These are phyloP conservation scores for Angomonas ambiguus DNA, from an alignment of 208 protist species.

Conservation along the genomic window DNA sequence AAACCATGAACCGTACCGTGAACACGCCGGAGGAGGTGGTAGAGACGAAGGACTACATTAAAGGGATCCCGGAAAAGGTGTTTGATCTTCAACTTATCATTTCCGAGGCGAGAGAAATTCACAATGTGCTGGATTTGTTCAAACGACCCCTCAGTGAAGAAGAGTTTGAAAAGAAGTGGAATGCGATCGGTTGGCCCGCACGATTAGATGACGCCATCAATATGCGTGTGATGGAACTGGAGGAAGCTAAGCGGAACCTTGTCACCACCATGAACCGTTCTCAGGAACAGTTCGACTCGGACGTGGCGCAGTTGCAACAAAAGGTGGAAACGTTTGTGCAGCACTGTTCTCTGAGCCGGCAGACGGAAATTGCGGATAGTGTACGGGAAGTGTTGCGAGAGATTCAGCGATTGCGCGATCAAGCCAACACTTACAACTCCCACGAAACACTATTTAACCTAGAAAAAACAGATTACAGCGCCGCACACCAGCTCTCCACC, in stretches of 20 bases:
- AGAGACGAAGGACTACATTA: conserved; percentile 87
- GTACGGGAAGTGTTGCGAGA: conserved; percentile 81
- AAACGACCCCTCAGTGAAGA: conserved; percentile 83
- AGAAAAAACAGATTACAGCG: conserved; percentile 91
- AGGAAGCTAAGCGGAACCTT: conserved; percentile 87
- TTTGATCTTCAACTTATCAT: conserved; percentile 78
- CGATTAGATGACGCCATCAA: conserved; percentile 88
- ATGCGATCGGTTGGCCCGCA: conserved; percentile 85
- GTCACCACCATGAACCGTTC: conserved; percentile 77
- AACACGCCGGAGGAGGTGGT: conserved; percentile 89
- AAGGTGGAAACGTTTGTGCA: conserved; percentile 84
- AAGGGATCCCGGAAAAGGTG: conserved; percentile 81
- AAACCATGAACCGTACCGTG: conserved; percentile 55
- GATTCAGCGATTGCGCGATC: conserved; percentile 78
- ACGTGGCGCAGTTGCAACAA: conserved; percentile 64
- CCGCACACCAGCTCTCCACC: conserved; percentile 79
- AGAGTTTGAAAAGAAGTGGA: conserved; percentile 93
- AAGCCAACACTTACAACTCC: conserved; percentile 92
- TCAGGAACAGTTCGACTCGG: conserved; percentile 82
- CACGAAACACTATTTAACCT: conserved; percentile 94
- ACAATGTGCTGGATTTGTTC: conserved; percentile 91
- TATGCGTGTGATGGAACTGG: conserved; percentile 87
- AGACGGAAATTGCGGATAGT: conserved; percentile 88
- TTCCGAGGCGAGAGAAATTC: conserved; percentile 67
- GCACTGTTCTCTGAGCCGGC: conserved; percentile 79